These are phyloP conservation scores for Seiridium unicorne DNA, from an alignment of 2,329 filamentous ascomycete species.

Conservation along the genomic window DNA sequence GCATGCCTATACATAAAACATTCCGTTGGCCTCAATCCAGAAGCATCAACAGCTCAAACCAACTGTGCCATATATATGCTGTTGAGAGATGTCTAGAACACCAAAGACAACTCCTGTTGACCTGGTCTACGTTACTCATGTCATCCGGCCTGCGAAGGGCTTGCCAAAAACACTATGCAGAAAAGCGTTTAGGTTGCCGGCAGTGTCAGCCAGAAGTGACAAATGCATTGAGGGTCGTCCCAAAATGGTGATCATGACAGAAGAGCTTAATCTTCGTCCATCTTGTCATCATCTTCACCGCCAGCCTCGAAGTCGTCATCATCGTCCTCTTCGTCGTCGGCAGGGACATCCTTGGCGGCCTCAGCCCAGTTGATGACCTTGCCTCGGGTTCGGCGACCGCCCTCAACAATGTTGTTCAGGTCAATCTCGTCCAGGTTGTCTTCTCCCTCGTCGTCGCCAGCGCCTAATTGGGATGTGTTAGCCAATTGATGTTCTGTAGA, in stretches of 20 bases:
- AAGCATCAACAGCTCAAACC: not conserved
- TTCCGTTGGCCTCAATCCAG: not conserved
- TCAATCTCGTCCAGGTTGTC: slow-evolving; percentile 91
- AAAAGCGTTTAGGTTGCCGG: not conserved
- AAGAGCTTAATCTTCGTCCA: slow-evolving; percentile 51
- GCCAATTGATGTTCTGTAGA: slow-evolving; percentile 11
- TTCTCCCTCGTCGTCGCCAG: slow-evolving; percentile 68
- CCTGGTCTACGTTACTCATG: not conserved
- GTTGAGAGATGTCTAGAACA: not conserved
- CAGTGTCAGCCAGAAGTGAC: not conserved
- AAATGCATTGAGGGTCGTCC: not conserved
- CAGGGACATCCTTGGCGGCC: slow-evolving; percentile 75
- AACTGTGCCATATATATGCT: not conserved
- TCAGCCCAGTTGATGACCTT: slow-evolving; percentile 92
- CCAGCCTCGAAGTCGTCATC: slow-evolving; percentile 64
- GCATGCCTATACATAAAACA: not conserved
- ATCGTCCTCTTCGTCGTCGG: slow-evolving; percentile 76
- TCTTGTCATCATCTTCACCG: slow-evolving; percentile 64
- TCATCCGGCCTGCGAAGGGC: not conserved
- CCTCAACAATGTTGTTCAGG: slow-evolving; percentile 77
- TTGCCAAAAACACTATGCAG: not conserved
- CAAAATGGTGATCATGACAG: not conserved
- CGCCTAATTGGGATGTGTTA: slow-evolving; percentile 34
- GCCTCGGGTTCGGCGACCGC: slow-evolving; percentile 82
- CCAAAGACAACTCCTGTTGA: not conserved